These are phyloP conservation scores for Quercus aquifolioides DNA, from an alignment of 306 rosid genomes.

Conservation along the genomic window DNA sequence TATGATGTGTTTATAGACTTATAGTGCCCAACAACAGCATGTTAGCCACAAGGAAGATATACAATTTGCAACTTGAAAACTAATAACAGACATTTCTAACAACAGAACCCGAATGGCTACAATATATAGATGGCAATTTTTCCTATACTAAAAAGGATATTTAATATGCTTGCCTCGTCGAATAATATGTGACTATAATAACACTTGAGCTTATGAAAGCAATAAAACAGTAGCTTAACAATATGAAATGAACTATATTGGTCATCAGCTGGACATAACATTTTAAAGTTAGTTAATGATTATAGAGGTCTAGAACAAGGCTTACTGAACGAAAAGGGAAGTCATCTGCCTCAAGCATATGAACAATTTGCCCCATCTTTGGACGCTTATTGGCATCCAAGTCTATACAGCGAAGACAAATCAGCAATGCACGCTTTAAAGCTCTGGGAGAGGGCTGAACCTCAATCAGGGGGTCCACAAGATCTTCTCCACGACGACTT, in stretches of 20 bases:
- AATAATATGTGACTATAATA: not conserved
- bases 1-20: too few relatives aligned
- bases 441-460: slow-evolving; percentile 71
- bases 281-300: not conserved
- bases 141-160: not conserved
- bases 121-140: not conserved
- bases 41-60: not conserved
- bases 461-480: slow-evolving; percentile 75
- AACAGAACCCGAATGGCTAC: not conserved
- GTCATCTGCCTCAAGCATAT: slow-evolving; percentile 96
- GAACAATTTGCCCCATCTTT: slow-evolving; percentile 97
- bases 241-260: not conserved
- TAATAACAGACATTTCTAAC: not conserved
- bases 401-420: slow-evolving; percentile 90
- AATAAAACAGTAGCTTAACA: not conserved
- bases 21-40: too few relatives aligned
- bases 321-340: slow-evolving; percentile 88
- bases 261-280: not conserved
- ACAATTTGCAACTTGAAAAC: not conserved
- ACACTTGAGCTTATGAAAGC: not conserved
- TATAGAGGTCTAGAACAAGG: not conserved
- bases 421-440: slow-evolving; percentile 73
- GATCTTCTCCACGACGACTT: slow-evolving; percentile 80
- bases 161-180: not conserved
- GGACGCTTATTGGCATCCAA: slow-evolving; percentile 86